Evolutionary conservation across 805 yeast genomes (phyloP), one percentile per base, ranked within the genome.

Genomic region (Saturnispora ahearnii): DNA sequence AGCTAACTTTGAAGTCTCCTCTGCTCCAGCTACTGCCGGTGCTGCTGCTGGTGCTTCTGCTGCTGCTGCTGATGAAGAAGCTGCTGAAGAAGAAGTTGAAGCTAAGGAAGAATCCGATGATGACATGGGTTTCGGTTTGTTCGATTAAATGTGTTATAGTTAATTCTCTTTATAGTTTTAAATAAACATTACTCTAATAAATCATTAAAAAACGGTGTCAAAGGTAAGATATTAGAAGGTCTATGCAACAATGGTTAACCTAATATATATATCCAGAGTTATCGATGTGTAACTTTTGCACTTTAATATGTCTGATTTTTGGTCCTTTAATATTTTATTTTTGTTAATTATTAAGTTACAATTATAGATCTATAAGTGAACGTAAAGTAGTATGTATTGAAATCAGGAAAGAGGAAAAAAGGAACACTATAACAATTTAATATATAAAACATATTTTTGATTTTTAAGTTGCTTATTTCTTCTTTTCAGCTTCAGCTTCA

Each of bases 401-500:
- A 36, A 46, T 30, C 45, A 44, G 37, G 13, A 45, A 33, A 45
- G 36, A 30, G 22, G 36, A 28, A 26, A 28, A 36, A 42, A 41
- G 43, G 43, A 42, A 42, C 34, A 38, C 33, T 45, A 41, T 21
- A 41, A 49, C 46, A 36, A 21, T 31, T 33, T 47, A 41, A 28
- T 48, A 48, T 43, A 50, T 36, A 41, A 42, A 32, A 42, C 29
- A 48, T 30, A 32, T 33, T 22, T 22, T 24, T 34, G 41, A 36
- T 36, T 41, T 29, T 36, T 37, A 53, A 42, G 37, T 55, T 24
- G 53, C 66, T 82, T 87, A 88, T 84, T 88, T 88, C 90, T 90
- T 90, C 91, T 90, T 90, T 70, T 89, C 96, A 78, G 95, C 96
- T 80, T 90, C 99, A 73, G 97, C 98, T 79, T 88, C 98, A 73